These are phyloP conservation scores for Ascochyta pisi DNA, from an alignment of 2,329 filamentous ascomycete species.

Conservation along the genomic window DNA sequence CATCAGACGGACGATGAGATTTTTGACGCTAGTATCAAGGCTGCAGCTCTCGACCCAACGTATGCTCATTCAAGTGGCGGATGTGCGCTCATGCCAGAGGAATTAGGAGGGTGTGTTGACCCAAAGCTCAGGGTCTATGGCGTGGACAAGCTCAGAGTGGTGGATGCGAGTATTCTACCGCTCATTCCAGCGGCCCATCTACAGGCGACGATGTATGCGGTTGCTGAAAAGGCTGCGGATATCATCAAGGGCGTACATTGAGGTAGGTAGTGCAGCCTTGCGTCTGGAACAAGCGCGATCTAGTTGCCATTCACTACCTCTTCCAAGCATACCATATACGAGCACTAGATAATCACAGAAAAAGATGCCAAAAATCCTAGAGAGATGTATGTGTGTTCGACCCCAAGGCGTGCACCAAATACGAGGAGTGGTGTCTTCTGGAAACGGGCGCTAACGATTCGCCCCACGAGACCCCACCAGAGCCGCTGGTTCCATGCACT, in stretches of 20 bases:
- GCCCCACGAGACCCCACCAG: conserved; percentile 13
- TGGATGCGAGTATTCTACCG: conserved; percentile 34
- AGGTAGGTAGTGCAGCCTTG: conserved; percentile 2
- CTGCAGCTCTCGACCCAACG: neutral
- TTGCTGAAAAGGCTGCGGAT: conserved; percentile 37
- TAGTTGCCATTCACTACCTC: neutral
- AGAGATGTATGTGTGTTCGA: neutral
- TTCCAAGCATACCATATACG: neutral
- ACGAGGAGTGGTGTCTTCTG: neutral
- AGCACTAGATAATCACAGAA: neutral
- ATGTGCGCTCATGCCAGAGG: conserved; percentile 31
- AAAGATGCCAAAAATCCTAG: neutral
- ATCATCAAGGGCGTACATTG: conserved; percentile 28
- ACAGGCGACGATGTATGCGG: conserved; percentile 35
- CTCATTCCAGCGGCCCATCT: conserved; percentile 28
- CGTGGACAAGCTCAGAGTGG: conserved; percentile 25
- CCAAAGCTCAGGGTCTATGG: conserved; percentile 1
- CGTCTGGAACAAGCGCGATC: neutral
- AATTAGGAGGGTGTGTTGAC: conserved; percentile 28
- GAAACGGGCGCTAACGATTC: conserved; percentile 7
- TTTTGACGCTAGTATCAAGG: too few relatives aligned
- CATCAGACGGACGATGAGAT: too few relatives aligned
- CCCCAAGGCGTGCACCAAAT: neutral
- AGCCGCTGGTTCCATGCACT: conserved; percentile 6
- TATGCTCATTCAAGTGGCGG: conserved; percentile 21